Base-by-base conservation (phyloP, 208 protist species). In the Wallacemonas sp. region DNA sequence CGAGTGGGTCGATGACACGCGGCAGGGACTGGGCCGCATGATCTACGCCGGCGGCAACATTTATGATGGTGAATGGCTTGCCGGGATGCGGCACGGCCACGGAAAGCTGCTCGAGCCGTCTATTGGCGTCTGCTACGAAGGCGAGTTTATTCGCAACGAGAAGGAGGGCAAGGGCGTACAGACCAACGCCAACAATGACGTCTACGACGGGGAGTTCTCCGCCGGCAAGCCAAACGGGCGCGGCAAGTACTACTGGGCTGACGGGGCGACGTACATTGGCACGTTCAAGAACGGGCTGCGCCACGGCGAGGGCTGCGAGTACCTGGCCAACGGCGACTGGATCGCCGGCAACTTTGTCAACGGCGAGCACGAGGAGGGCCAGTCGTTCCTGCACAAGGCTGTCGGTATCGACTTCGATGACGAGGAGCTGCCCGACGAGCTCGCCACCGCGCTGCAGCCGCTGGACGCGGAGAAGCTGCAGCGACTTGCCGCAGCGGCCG, bases 11-110 rank as follows among this genome's bases (percentile, higher is more conserved):
- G 76, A 93, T 43, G 93, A 96, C 70, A 81, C 85, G 81, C 83
- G 88, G 0, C 76, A 94, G 32, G 93, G 92, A 16, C 47, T 80
- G 23, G 92, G 92, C 5, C 72, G 74, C 14, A 96, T 94, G 88
- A 65, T 79, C 43, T 95, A 92, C 58, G 57, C 70, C 29, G 77
- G 86, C 32, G 84, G 84, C 17, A 88, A 84, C 67, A 69, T 88
- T 6, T 97, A 96, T 70, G 88, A 95, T 27, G 93, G 93, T 16
- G 82, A 95, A 55, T 97, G 93, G 93, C 63, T 86, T 12, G 77
- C 76, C 0, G 85, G 88, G 39, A 92, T 88, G 80, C 81, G 87
- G 17, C 83, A 96, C 55, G 93, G 93, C 21, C 70, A 87, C 8
- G 93, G 94, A 19, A 87, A 78, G 21, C 76, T 97, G 14, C 75